phyloP scores from a whole-genome alignment of 148 eudicot species.

The Cornus florida region DNA sequence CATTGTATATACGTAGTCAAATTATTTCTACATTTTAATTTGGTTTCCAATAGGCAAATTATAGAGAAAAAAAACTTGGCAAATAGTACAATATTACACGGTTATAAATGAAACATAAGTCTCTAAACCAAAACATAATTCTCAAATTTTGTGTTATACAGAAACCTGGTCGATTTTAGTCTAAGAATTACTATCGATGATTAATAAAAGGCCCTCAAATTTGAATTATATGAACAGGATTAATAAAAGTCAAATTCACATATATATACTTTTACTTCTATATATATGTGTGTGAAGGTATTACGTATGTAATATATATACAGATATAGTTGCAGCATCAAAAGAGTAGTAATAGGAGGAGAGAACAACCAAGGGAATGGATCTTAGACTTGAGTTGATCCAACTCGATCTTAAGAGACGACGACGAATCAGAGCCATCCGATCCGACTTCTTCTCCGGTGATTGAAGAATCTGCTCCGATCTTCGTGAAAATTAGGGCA shows the following conservation, averaged over 20 bases:
- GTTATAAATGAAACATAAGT: background rate
- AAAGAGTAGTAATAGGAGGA: background rate
- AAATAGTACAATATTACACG: background rate
- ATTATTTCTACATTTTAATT: too few species aligned
- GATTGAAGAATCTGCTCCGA: slow-evolving; percentile 17
- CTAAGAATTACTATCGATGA: background rate
- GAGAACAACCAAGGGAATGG: slow-evolving; percentile 49
- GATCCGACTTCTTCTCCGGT: slow-evolving; percentile 25
- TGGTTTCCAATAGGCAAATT: background rate
- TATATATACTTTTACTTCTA: too few species aligned
- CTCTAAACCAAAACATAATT: background rate
- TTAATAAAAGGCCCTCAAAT: background rate
- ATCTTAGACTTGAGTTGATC: slow-evolving; percentile 63
- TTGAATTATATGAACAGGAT: background rate
- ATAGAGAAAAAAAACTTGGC: background rate
- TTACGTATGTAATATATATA: background rate
- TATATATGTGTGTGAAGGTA: background rate
- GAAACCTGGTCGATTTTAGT: background rate
- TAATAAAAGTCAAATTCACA: too few species aligned
- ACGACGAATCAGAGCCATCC: slow-evolving; percentile 36
- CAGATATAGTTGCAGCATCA: background rate
- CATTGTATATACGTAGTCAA: background rate
- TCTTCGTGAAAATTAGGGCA: slow-evolving; percentile 21
- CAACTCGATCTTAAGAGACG: slow-evolving; percentile 40
- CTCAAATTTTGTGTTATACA: background rate